phyloP scores from a whole-genome alignment of 2,329 filamentous ascomycete species.

The Neospermospora avenae region DNA sequence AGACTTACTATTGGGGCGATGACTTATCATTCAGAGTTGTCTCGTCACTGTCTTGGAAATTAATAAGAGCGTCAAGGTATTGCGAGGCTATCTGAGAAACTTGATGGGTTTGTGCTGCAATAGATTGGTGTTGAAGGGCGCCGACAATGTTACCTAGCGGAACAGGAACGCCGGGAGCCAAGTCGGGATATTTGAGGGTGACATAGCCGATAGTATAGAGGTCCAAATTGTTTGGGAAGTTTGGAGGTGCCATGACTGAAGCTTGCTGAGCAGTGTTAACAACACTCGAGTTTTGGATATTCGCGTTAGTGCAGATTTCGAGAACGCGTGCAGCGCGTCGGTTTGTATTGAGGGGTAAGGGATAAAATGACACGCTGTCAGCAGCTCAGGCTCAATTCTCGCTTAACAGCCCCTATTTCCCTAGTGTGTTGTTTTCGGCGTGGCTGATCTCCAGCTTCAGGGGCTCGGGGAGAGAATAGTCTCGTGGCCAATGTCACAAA shows the following conservation, averaged over 20 bases:
- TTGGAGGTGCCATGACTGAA: slow-evolving; percentile 20
- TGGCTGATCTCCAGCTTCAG: too few species aligned
- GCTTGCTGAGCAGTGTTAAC: not conserved
- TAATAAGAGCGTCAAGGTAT: slow-evolving; percentile 25
- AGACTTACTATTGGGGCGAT: slow-evolving; percentile 23
- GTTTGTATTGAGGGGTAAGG: too few species aligned
- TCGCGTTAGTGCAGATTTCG: not conserved
- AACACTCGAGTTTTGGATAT: not conserved
- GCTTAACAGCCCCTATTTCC: not conserved
- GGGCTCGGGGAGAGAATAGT: not conserved
- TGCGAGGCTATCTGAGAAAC: slow-evolving; percentile 28
- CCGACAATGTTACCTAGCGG: slow-evolving; percentile 24
- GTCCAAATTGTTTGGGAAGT: slow-evolving; percentile 23
- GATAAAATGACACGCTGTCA: not conserved
- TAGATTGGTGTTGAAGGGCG: slow-evolving; percentile 16
- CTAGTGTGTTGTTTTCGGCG: too few species aligned
- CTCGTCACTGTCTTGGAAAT: slow-evolving; percentile 24
- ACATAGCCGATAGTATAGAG: slow-evolving; percentile 23
- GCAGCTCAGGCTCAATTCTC: not conserved
- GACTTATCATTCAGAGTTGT: slow-evolving; percentile 20
- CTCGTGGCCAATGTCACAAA: not conserved
- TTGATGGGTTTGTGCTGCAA: slow-evolving; percentile 16
- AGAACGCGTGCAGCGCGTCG: not conserved
- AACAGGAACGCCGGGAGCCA: slow-evolving; percentile 13
- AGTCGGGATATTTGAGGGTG: slow-evolving; percentile 24